Evolutionary conservation across 257 asterid species (phyloP), one percentile per base, ranked within the genome.

Genomic region (Solanum tarijense): DNA sequence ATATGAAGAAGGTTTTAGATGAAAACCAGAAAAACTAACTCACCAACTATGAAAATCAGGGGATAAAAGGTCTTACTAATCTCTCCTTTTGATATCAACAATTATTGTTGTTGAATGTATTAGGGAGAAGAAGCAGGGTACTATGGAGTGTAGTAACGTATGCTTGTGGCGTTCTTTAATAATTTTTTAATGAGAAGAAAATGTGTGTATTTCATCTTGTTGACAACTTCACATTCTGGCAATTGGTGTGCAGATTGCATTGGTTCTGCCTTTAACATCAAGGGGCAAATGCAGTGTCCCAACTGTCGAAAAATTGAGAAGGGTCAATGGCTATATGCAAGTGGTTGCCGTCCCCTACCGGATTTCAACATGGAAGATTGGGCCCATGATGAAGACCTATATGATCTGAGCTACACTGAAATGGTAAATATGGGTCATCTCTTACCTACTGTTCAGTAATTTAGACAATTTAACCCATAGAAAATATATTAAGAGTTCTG

Each of bases 271-370:
- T 97, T 97, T 90, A 97, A 97, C 89, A 81, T 89, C n/a, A 96
- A 97, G 92, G 99, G 99, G 88, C 95, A 96, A 86, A 97, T 97
- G 99, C 99, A 96, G 93, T 97, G 99, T 90, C 99, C 99, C 83
- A 97, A 97, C 93, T 97, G 99, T 92, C 97, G 99, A 39, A 94
- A 97, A 91, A 92, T 93, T 90, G 99, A 97, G 94, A 96, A 94
- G 93, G 99, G 99, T 32, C 99, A 94, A 88, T 97, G 99, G 99
- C 94, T 96, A 69, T 97, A 92, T 92, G 98, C 98, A 27, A 93
- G 90, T 90, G 98, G 99, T 71, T 89, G 92, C 89, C 98, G 98
- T 73, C 91, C 98, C 66, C 89, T 90, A 84, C 95, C 99, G 88
- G 99, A 97, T 83, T 92, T 96, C 84, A 93, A 71, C 94, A 91